A percentile compares a stretch with the other conserved stretches of the same genome.
phyloP scores from a whole-genome alignment of 2,329 filamentous ascomycete genomes.

The Graphiopsis chlorocephala region DNA sequence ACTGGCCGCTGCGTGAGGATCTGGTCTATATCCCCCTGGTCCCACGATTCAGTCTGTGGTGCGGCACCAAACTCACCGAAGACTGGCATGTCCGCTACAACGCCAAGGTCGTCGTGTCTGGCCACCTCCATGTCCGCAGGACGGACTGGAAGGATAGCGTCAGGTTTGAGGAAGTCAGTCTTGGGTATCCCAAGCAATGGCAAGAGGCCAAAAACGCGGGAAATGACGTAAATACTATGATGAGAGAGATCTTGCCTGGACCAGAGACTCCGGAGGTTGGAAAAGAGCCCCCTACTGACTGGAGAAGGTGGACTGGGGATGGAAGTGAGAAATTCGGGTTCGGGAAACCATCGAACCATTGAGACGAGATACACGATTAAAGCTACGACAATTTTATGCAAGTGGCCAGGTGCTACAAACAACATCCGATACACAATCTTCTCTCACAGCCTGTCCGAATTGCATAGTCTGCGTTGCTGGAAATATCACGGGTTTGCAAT shows the following conservation, averaged over 20 bases:
- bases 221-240: conserved; percentile 44
- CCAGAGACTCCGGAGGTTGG: conserved; percentile 33
- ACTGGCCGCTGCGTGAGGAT: conserved; percentile 48
- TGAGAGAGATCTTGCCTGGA: conserved; percentile 47
- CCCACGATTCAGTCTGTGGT: conserved; percentile 47
- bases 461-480: no score
- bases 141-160: conserved; percentile 49
- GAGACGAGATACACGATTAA: conserved; percentile 1
- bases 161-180: conserved; percentile 47
- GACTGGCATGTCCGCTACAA: conserved; percentile 48
- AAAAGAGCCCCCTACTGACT: conserved; percentile 26
- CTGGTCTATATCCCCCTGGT: conserved; percentile 43
- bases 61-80: conserved; percentile 47
- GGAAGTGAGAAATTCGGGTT: background rate
- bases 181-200: conserved; percentile 50
- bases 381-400: background rate
- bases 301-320: background rate
- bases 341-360: conserved; percentile 1
- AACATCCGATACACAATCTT: background rate
- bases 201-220: conserved; percentile 42
- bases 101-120: conserved; percentile 47
- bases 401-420: background rate
- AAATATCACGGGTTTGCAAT: no score
- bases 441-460: background rate
- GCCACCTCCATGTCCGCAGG: conserved; percentile 46